Evolutionary conservation across 31 red algal species (phyloP), one percentile per base, ranked within the genome.

Genomic region (Pterothamnion heteromorphum): DNA sequence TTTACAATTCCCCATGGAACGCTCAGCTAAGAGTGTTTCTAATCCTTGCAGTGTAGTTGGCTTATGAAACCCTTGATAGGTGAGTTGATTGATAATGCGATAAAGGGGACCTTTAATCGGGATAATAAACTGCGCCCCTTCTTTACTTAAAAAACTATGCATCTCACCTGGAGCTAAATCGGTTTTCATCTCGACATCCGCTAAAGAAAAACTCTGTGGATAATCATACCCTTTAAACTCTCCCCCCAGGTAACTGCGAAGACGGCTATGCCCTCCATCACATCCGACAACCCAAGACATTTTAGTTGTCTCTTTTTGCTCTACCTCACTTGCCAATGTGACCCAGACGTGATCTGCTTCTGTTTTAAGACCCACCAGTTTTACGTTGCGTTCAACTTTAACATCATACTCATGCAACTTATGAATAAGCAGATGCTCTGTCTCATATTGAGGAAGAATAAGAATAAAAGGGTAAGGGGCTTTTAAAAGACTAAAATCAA

Each of bases 381-480:
- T 34, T 9, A 20, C 78, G 41, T 80, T 80, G 58, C 89, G 78
- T 28, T 91, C 64, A n/a, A 91, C 64, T n/a, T 91, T 4, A 3
- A 91, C 64, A 38, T 41, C 89, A 44, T 3, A 41, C 38, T 41
- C 38, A 41, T 41, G 38, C 38, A 41, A 41, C 38, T 41, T 41
- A 41, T 41, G 38, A 41, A 41, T 41, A 41, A 41, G 38, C 38
- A 41, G 38, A 41, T 41, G 38, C 38, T 41, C 38, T 41, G 38
- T 41, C 38, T 41, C 38, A 41, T 41, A 41, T 41, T 41, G 38
- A 43, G 39, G 43, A 33, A 91, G 26, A 27, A 33, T 91, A 35
- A 91, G 38, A 80, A 91, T 91, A 57, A 80, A 91, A 24, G 89
- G 89, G 35, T 80, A 91, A 33, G 89, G 58, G 20, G 89, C 80